Conservation (phyloP, 148 eudicot genomes). For the Rhododendron mucronatum region DNA sequence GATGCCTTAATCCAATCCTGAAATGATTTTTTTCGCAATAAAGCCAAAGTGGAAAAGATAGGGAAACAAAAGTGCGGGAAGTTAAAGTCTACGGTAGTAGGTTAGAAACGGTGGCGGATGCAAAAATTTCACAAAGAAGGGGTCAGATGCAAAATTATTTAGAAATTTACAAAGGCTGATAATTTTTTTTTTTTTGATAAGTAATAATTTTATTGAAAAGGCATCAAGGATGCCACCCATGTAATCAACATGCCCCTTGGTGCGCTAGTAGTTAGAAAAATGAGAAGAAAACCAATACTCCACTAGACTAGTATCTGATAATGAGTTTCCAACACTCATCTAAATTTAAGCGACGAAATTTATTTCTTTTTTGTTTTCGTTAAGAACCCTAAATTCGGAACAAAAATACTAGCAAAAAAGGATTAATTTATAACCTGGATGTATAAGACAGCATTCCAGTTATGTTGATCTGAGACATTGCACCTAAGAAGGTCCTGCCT, state of each 20-base stretch:
- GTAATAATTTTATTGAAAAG: no score
- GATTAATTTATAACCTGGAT: slow-evolving; percentile 27
- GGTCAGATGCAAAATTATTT: background rate
- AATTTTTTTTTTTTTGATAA: no score
- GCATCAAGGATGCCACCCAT: no score
- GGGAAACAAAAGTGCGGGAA: background rate
- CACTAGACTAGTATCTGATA: background rate
- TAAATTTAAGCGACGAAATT: background rate
- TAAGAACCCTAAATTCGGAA: background rate
- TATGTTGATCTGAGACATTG: slow-evolving; percentile 26
- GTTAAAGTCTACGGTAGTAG: background rate
- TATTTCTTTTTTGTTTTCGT: background rate
- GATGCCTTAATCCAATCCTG: slow-evolving; percentile 36
- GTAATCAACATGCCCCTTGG: background rate
- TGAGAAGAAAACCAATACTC: background rate
- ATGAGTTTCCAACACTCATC: background rate
- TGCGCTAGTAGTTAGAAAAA: background rate
- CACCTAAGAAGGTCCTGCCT: slow-evolving; percentile 48
- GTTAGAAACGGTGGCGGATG: background rate
- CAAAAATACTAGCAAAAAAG: no score
- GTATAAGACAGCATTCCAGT: slow-evolving; percentile 50
- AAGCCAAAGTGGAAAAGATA: background rate
- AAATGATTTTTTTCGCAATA: background rate
- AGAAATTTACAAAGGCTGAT: background rate
- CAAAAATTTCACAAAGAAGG: background rate